Evolutionary conservation across 2,329 filamentous ascomycete species (phyloP).

Genomic region (Magnaporthiopsis rhizophila): DNA sequence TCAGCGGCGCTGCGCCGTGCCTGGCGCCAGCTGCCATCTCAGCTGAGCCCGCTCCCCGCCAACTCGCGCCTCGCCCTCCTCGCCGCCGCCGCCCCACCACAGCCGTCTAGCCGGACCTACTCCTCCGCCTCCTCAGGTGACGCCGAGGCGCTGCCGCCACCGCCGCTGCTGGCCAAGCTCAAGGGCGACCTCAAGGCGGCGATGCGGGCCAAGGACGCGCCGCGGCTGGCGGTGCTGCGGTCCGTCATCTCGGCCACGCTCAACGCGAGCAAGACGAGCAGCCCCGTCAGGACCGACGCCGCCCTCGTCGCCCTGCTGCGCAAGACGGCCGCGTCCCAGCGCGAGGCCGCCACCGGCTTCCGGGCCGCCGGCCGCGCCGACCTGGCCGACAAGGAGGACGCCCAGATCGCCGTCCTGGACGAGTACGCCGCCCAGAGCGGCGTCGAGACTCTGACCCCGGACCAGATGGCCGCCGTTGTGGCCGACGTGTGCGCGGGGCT

Average conservation of each 20-base stretch:
- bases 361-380: slow-evolving; percentile 55
- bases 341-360: slow-evolving; percentile 57
- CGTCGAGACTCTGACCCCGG: slow-evolving; percentile 49
- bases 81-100: slow-evolving; percentile 1
- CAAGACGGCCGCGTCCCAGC: slow-evolving; percentile 49
- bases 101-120: slow-evolving; percentile 6
- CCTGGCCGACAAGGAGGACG: slow-evolving; percentile 61
- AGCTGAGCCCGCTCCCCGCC: neutral
- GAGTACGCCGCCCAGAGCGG: slow-evolving; percentile 55
- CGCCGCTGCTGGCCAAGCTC: slow-evolving; percentile 44
- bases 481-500: slow-evolving; percentile 41
- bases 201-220: slow-evolving; percentile 56
- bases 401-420: slow-evolving; percentile 56
- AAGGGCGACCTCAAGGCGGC: slow-evolving; percentile 56
- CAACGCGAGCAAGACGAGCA: slow-evolving; percentile 66
- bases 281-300: slow-evolving; percentile 62
- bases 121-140: slow-evolving; percentile 20
- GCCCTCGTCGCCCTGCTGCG: slow-evolving; percentile 61
- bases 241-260: slow-evolving; percentile 60
- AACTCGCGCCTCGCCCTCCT: neutral
- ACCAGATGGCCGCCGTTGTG: slow-evolving; percentile 49
- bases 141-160: slow-evolving; percentile 28
- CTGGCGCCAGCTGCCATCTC: neutral
- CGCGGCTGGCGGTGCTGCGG: slow-evolving; percentile 61
- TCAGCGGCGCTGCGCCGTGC: neutral